phyloP scores from a whole-genome alignment of 768 basidiomycete species.

The Leccinum obscurum region DNA sequence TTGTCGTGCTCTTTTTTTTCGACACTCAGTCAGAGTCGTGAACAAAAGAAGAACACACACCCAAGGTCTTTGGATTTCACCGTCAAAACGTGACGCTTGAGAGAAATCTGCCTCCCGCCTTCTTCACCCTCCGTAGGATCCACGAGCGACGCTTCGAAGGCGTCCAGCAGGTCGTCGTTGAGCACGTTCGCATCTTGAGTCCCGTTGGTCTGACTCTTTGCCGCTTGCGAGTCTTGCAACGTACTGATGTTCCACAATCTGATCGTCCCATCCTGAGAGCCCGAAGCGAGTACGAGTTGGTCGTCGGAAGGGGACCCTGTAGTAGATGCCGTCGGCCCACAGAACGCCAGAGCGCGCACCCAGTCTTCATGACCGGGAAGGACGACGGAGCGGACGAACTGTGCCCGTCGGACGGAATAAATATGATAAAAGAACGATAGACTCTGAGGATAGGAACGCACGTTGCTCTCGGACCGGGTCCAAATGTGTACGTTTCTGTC shows the following conservation, averaged over 20 bases:
- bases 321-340: conserved; percentile 30
- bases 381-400: conserved; percentile 62
- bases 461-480: conserved; percentile 60
- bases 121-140: conserved; percentile 73
- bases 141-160: conserved; percentile 81
- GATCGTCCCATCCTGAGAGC: conserved; percentile 93
- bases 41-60: conserved; percentile 27
- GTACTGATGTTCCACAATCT: conserved; percentile 86
- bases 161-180: conserved; percentile 79
- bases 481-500: conserved; percentile 78
- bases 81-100: conserved; percentile 79
- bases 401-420: background rate
- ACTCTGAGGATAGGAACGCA: conserved; percentile 32
- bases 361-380: conserved; percentile 94
- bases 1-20: conserved; percentile 40
- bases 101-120: conserved; percentile 82
- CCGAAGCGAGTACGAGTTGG: conserved; percentile 82
- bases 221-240: conserved; percentile 25
- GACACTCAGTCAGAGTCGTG: conserved; percentile 7
- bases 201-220: conserved; percentile 13
- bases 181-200: conserved; percentile 32
- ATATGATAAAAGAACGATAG: background rate
- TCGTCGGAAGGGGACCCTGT: conserved; percentile 23
- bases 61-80: conserved; percentile 46
- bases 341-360: conserved; percentile 82